Evolutionary conservation across 1,284 basidiomycete genomes (phyloP), one percentile per base, ranked within the genome.

Genomic region (Leccinum subrobustum): DNA sequence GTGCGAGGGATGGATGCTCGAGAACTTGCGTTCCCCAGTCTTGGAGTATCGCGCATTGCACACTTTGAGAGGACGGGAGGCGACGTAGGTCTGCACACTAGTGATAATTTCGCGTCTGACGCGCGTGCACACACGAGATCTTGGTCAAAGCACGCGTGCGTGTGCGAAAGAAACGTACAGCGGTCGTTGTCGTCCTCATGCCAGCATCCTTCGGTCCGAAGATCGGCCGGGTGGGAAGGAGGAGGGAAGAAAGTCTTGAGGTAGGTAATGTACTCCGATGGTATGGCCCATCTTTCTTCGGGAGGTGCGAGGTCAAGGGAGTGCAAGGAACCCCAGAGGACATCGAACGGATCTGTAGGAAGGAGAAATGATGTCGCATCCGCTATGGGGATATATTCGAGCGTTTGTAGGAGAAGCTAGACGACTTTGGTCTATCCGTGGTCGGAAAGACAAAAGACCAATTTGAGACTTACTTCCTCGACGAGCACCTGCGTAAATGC

Each of bases 401-500:
- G 73, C 39, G 74, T 74, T 60, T 79, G 71, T 29, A 75, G 70
- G 20, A 85, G 73, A 44, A 83, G 70, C 84, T 87, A 57, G 35
- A 52, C 18, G 39, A 57, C 7, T 54, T 12, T 51, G 39, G 67
- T 61, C 31, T 61, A 60, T 65, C 23, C 25, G 37, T 4, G 39
- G 42, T 37, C 25, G 16, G 14, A 18, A 54, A 44, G 27, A 35
- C 16, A 12, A 27, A 25, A 51, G 51, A 56, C n/a, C 39, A 20
- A 14, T 51, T 11, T 16, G 52, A 39, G 8, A 70, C 77, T 55
- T 63, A 82, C 87, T 67, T 84, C 77, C 48, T 77, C 68, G 6
- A 83, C 80, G 2, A 77, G 74, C 57, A 75, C 68, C 63, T 83
- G 76, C 3, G 85, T 86, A 67, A 81, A 84, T n/a, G 76, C 70